Evolutionary conservation across 441 rosid genomes (phyloP).

Genomic region (Capsella rubella): DNA sequence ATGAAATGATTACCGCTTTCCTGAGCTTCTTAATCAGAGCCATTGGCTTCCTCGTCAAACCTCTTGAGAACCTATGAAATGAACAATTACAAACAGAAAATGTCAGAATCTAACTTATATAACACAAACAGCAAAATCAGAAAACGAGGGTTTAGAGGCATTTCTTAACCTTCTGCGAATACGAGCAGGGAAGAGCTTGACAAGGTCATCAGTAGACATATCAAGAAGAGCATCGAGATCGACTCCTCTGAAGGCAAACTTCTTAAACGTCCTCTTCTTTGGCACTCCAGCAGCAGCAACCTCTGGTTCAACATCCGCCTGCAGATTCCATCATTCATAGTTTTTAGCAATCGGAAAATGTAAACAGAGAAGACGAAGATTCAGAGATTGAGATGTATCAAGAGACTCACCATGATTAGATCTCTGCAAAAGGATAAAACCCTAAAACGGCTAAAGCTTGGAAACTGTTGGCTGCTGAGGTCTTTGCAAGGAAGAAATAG

Average conservation of each 20-base stretch:
- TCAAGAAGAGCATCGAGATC: constrained; percentile 89
- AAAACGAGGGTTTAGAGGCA: not conserved
- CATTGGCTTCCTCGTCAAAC: constrained; percentile 85
- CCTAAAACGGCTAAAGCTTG: constrained; percentile 31
- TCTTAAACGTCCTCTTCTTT: constrained; percentile 92
- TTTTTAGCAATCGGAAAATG: not conserved
- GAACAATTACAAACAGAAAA: not conserved
- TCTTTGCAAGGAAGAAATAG: constrained; percentile 22
- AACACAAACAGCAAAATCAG: not conserved
- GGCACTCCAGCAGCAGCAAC: constrained; percentile 65
- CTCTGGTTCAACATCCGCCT: constrained; percentile 69
- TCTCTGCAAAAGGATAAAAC: constrained; percentile 29
- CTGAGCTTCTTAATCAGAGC: constrained; percentile 84
- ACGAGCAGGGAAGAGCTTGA: constrained; percentile 79
- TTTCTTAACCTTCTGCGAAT: constrained; percentile 74
- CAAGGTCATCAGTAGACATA: constrained; percentile 88
- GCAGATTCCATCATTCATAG: not conserved
- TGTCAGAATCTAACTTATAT: not conserved
- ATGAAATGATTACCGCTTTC: constrained; percentile 59
- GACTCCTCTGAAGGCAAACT: constrained; percentile 84
- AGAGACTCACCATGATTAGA: constrained; percentile 42
- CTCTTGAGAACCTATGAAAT: constrained; percentile 69
- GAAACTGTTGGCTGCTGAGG: constrained; percentile 18
- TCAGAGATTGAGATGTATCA: not conserved
- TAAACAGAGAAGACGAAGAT: not conserved